Evolutionary conservation across 768 basidiomycete genomes (phyloP).

Genomic region (Pleurotus eryngii): DNA sequence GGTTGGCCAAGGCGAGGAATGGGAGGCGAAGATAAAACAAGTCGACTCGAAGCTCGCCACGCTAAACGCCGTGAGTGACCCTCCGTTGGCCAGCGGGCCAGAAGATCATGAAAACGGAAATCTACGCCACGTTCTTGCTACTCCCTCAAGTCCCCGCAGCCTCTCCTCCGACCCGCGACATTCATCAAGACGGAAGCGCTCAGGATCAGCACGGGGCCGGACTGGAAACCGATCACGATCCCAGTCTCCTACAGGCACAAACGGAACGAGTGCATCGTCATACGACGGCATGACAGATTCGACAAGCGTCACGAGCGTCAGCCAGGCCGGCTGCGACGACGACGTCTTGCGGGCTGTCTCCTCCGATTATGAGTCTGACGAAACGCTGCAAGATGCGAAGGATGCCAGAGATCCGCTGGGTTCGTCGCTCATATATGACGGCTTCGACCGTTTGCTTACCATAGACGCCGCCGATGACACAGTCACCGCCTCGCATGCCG

Average conservation of each 20-base stretch:
- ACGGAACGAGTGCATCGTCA: slow-evolving; percentile 7
- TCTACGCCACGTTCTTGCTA: slow-evolving; percentile 53
- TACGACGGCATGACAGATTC: slow-evolving; percentile 7
- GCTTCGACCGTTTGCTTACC: slow-evolving; percentile 3
- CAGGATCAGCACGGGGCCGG: slow-evolving; percentile 24
- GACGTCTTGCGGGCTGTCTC: background rate
- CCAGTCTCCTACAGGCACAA: slow-evolving; percentile 17
- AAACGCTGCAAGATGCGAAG: background rate
- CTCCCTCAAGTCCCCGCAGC: slow-evolving; percentile 74
- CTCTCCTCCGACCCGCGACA: slow-evolving; percentile 57
- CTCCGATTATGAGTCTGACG: background rate
- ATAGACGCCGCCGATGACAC: slow-evolving; percentile 1
- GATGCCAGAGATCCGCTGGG: background rate
- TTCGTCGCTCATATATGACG: background rate
- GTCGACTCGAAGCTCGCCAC: slow-evolving; percentile 21
- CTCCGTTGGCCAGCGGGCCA: slow-evolving; percentile 11
- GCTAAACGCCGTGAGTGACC: slow-evolving; percentile 26
- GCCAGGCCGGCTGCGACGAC: slow-evolving; percentile 5
- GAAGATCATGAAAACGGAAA: slow-evolving; percentile 33
- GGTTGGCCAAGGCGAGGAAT: slow-evolving; percentile 77
- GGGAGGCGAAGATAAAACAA: slow-evolving; percentile 59
- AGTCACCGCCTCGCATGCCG: slow-evolving; percentile 3
- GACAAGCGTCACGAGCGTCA: background rate
- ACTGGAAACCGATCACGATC: slow-evolving; percentile 23
- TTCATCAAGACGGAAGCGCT: slow-evolving; percentile 34